Conservation (phyloP, 2,329 filamentous ascomycete genomes). For the Phyllosticta citriasiana region DNA sequence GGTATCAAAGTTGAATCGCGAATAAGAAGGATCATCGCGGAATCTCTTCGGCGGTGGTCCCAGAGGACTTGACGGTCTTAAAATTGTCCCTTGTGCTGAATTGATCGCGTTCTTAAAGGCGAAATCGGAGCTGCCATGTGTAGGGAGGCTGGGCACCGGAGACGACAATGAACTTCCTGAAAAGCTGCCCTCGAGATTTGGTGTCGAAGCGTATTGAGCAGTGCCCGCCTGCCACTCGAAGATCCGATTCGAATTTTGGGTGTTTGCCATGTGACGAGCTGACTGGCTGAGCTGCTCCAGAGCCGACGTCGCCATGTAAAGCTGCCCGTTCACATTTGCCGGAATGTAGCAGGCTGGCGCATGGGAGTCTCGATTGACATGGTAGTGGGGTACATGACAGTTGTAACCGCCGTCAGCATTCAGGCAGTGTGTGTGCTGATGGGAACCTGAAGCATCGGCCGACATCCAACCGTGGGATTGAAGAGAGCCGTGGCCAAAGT, state of each 20-base stretch:
- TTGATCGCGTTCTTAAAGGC: background rate
- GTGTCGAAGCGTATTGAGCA: background rate
- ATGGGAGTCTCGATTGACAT: background rate
- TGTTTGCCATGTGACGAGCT: background rate
- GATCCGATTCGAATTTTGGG: background rate
- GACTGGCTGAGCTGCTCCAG: constrained; percentile 6
- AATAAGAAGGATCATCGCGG: background rate
- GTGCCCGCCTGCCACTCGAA: background rate
- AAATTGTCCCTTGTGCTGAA: background rate
- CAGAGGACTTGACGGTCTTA: background rate
- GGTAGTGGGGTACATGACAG: constrained; percentile 1
- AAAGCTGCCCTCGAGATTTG: background rate
- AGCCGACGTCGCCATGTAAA: background rate
- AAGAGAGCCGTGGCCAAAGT: background rate
- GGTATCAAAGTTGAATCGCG: background rate
- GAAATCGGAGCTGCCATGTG: background rate
- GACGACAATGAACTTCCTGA: background rate
- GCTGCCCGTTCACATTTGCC: background rate
- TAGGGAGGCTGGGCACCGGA: background rate
- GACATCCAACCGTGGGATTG: background rate
- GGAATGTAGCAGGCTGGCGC: background rate
- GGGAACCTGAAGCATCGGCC: background rate
- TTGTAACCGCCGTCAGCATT: background rate
- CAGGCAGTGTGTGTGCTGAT: background rate
- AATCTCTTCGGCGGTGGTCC: background rate